A percentile compares a stretch with the other conserved stretches of the same genome.
phyloP scores from a whole-genome alignment of 306 rosid species.

The Astragalus membranaceus region DNA sequence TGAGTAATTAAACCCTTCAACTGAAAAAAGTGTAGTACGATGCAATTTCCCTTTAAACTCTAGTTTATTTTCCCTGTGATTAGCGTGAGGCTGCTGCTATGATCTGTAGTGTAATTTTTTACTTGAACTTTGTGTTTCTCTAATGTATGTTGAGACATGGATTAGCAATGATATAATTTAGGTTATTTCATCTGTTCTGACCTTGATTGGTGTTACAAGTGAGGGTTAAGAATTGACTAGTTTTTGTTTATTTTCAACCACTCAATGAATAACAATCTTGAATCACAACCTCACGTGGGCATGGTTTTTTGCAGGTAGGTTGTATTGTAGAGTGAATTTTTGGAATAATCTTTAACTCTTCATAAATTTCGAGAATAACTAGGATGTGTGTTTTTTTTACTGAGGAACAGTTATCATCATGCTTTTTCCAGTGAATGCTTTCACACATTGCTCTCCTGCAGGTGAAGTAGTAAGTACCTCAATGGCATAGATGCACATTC shows the following conservation, averaged over 20 bases:
- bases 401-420: too few species aligned
- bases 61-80: not conserved
- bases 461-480: too few species aligned
- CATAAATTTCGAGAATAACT: too few species aligned
- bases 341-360: too few species aligned
- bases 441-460: too few species aligned
- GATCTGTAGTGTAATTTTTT: not conserved
- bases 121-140: slow-evolving; percentile 1
- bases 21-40: not conserved
- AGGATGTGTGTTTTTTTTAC: too few species aligned
- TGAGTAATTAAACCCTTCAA: not conserved
- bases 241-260: not conserved
- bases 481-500: too few species aligned
- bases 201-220: not conserved
- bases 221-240: not conserved
- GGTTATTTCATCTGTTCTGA: not conserved
- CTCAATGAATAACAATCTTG: not conserved
- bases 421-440: too few species aligned
- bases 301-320: too few species aligned
- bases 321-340: too few species aligned
- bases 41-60: not conserved
- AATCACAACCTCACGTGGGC: too few species aligned
- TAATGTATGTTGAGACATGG: not conserved
- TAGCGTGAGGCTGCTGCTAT: not conserved
- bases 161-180: not conserved